These are phyloP conservation scores for Kluyveromyces sp. DNA, from an alignment of 1,139 yeast species.

Conservation along the genomic window DNA sequence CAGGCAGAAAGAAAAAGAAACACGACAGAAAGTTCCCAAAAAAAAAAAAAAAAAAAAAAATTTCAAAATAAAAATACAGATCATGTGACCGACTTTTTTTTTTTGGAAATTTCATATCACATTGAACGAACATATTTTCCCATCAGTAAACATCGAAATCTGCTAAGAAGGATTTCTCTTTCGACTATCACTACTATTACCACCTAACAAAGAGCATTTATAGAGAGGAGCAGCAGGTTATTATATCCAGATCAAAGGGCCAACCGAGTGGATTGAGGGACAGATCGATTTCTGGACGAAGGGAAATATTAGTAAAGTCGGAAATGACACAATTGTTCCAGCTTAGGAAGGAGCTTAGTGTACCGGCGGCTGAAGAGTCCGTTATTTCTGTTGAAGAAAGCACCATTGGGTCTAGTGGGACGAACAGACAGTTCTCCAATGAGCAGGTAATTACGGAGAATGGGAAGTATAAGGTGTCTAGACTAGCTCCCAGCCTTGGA, in stretches of 20 bases:
- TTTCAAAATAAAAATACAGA: not conserved
- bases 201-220: no score
- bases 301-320: not conserved
- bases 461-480: constrained; percentile 22
- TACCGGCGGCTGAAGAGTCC: constrained; percentile 1
- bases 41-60: not conserved
- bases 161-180: no score
- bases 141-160: no score
- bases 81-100: not conserved
- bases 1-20: not conserved
- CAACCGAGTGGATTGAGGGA: not conserved
- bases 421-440: constrained; percentile 9
- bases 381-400: constrained; percentile 4
- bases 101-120: no score
- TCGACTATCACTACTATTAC: no score
- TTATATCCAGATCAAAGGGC: no score
- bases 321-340: constrained; percentile 10
- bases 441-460: constrained; percentile 24
- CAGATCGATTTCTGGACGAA: not conserved
- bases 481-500: constrained; percentile 16
- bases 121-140: no score
- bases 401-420: constrained; percentile 4
- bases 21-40: not conserved
- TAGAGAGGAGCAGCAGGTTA: no score
- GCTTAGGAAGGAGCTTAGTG: constrained; percentile 12